Evolutionary conservation across 2,329 filamentous ascomycete species (phyloP).

Genomic region (Meredithiella fracta): DNA sequence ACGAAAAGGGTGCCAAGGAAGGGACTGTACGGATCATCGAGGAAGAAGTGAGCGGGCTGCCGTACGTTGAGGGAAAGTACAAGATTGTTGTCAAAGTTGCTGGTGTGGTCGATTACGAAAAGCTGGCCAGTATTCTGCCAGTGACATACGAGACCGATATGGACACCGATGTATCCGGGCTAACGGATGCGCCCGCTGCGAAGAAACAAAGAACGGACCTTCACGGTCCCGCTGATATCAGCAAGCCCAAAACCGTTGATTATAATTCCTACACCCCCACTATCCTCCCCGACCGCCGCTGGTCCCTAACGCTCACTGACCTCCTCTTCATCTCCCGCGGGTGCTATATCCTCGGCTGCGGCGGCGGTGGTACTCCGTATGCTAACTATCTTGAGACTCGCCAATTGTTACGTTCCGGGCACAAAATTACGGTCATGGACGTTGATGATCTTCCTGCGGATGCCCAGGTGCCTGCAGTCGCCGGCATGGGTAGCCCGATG

Average conservation of each 20-base stretch:
- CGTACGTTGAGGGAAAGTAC: slow-evolving; percentile 17
- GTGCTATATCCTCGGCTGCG: slow-evolving; percentile 18
- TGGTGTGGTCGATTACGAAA: slow-evolving; percentile 15
- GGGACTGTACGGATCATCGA: slow-evolving; percentile 15
- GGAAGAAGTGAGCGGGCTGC: slow-evolving; percentile 17
- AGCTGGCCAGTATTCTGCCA: slow-evolving; percentile 12
- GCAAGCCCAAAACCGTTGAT: slow-evolving; percentile 18
- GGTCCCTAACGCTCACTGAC: slow-evolving; percentile 17
- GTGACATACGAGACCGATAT: background rate
- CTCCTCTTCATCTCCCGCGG: slow-evolving; percentile 17
- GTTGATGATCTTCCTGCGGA: slow-evolving; percentile 16
- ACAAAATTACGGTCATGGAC: slow-evolving; percentile 16
- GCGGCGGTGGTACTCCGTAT: slow-evolving; percentile 17
- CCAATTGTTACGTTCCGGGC: slow-evolving; percentile 16
- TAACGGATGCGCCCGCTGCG: slow-evolving; percentile 4
- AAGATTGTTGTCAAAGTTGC: slow-evolving; percentile 17
- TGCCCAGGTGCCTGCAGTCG: slow-evolving; percentile 16
- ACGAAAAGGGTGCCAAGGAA: slow-evolving; percentile 15
- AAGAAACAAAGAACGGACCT: background rate
- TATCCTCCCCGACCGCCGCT: slow-evolving; percentile 19
- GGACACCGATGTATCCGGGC: background rate
- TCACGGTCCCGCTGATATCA: background rate
- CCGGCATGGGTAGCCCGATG: slow-evolving; percentile 17
- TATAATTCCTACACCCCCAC: slow-evolving; percentile 31
- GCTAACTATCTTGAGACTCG: slow-evolving; percentile 16